A percentile compares a stretch with the other conserved stretches of the same genome.
Conservation (phyloP, 2,329 filamentous ascomycete genomes). For the Aspergillus sp. region DNA sequence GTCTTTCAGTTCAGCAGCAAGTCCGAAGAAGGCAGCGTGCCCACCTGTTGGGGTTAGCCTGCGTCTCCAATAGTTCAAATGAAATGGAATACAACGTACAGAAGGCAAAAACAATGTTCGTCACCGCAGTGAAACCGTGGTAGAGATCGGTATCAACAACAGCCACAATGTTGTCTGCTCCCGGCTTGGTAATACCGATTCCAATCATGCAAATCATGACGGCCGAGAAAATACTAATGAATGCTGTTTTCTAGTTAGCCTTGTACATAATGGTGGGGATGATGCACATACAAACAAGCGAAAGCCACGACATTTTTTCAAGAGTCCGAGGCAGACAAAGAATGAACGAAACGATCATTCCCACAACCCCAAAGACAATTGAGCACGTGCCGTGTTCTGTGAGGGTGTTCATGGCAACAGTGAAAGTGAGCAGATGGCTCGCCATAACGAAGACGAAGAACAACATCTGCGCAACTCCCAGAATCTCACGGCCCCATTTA, state of each 20-base stretch:
- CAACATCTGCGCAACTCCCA: constrained; percentile 61
- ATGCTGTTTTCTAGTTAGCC: constrained; percentile 44
- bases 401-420: constrained; percentile 66
- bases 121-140: constrained; percentile 60
- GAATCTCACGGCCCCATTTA: constrained; percentile 59
- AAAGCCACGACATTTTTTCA: constrained; percentile 62
- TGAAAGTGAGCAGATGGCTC: constrained; percentile 70
- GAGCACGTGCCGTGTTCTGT: constrained; percentile 63
- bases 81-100: constrained; percentile 50
- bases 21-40: constrained; percentile 67
- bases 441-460: constrained; percentile 69
- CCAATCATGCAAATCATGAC: constrained; percentile 68
- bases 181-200: constrained; percentile 55
- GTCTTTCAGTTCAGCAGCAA: constrained; percentile 64
- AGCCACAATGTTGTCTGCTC: constrained; percentile 33
- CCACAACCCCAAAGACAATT: constrained; percentile 63
- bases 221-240: constrained; percentile 62
- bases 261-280: fast-evolving
- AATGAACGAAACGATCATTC: constrained; percentile 58
- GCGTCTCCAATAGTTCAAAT: constrained; percentile 40
- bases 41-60: constrained; percentile 53
- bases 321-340: constrained; percentile 63
- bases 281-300: constrained; percentile 49
- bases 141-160: constrained; percentile 49
- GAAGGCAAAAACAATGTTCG: constrained; percentile 72